A percentile compares a stretch with the other conserved stretches of the same genome.
Evolutionary conservation across 257 asterid genomes (phyloP).

Genomic region (Agastache rugosa): DNA sequence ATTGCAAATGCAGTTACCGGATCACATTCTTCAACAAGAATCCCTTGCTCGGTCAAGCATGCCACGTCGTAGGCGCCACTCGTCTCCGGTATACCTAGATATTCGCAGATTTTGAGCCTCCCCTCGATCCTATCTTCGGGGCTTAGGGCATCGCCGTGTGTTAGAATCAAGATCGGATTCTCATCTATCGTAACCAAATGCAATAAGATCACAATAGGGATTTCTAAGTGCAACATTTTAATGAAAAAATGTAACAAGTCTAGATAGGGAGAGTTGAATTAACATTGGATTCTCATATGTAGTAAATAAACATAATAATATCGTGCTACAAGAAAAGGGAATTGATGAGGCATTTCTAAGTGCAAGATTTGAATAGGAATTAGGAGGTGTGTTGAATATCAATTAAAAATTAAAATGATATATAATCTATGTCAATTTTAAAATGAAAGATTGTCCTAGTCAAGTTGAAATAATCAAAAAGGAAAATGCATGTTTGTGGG

Average conservation of each 20-base stretch:
- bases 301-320: too few relatives aligned
- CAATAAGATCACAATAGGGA: neutral
- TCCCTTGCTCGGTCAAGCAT: slow-evolving; percentile 67
- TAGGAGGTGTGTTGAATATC: neutral
- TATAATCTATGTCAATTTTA: neutral
- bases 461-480: neutral
- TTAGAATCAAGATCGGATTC: slow-evolving; percentile 63
- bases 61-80: slow-evolving; percentile 73
- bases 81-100: slow-evolving; percentile 58
- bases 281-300: too few relatives aligned
- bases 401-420: neutral
- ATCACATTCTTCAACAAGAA: slow-evolving; percentile 62
- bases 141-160: slow-evolving; percentile 63
- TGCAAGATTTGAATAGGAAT: too few relatives aligned
- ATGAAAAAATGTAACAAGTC: neutral
- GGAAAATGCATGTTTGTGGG: neutral
- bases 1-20: slow-evolving; percentile 65
- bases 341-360: too few relatives aligned
- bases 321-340: too few relatives aligned
- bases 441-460: neutral
- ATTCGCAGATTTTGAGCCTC: slow-evolving; percentile 56
- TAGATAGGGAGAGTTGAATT: neutral
- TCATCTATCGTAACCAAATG: slow-evolving; percentile 49
- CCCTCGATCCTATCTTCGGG: slow-evolving; percentile 57
- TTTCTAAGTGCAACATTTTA: neutral